Conservation (phyloP, 257 asterid species). For the Solanum appendiculatum region DNA sequence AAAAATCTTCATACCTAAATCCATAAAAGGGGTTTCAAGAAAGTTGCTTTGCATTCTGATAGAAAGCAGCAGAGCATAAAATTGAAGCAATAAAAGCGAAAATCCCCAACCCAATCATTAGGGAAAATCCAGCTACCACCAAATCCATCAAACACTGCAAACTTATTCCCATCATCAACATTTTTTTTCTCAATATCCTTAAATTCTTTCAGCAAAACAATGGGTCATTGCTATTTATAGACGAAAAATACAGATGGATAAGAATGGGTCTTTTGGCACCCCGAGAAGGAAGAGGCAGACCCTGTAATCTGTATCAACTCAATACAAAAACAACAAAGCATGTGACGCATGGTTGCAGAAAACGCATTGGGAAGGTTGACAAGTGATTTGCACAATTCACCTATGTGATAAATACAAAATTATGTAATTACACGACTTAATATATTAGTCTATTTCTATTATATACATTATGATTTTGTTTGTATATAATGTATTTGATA, state of each 20-base stretch:
- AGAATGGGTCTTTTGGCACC: neutral
- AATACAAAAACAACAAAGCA: neutral
- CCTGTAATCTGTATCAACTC: neutral
- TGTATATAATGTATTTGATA: no score
- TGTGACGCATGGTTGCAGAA: slow-evolving; percentile 6
- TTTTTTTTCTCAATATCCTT: slow-evolving; percentile 1
- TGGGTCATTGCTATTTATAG: neutral
- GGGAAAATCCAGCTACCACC: slow-evolving; percentile 72
- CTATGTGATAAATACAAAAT: no score
- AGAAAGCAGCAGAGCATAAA: slow-evolving; percentile 88
- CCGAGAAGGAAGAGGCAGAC: neutral
- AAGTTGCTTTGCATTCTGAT: slow-evolving; percentile 72
- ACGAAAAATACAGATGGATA: neutral
- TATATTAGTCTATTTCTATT: no score
- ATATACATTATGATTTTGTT: no score
- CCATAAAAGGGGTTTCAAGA: slow-evolving; percentile 24
- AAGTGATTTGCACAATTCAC: slow-evolving; percentile 1
- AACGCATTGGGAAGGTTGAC: slow-evolving; percentile 45
- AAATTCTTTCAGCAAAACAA: neutral
- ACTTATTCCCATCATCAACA: slow-evolving; percentile 50
- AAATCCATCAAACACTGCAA: slow-evolving; percentile 78
- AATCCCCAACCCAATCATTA: slow-evolving; percentile 78
- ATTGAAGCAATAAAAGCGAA: slow-evolving; percentile 79
- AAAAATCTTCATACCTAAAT: neutral
- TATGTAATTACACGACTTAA: no score